Evolutionary conservation across 495 filamentous ascomycete genomes (phyloP).

Genomic region (Margaritispora aquatica): DNA sequence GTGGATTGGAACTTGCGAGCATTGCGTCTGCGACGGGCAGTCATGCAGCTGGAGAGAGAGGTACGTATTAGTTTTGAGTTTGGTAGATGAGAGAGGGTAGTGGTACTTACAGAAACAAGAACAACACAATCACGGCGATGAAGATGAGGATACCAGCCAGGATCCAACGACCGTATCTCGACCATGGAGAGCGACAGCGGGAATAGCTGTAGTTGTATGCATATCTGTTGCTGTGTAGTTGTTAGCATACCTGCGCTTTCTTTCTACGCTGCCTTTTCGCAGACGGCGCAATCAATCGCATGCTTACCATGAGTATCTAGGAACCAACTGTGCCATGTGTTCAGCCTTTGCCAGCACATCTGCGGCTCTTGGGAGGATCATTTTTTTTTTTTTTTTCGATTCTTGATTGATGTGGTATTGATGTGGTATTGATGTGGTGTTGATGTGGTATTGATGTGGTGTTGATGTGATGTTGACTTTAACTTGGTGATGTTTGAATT

Average conservation of each 20-base stretch:
- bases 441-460: too few species aligned
- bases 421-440: too few species aligned
- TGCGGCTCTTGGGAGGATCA: slow-evolving; percentile 1
- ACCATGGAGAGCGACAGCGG: not conserved
- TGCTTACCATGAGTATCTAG: not conserved
- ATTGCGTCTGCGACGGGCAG: not conserved
- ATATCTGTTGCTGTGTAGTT: not conserved
- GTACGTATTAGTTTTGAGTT: not conserved
- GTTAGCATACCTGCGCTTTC: not conserved
- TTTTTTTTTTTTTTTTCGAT: not conserved
- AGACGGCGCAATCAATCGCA: too few species aligned
- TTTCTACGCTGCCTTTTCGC: too few species aligned
- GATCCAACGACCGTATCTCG: not conserved
- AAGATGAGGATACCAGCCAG: slow-evolving; percentile 3
- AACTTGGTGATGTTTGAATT: too few species aligned
- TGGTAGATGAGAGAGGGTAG: not conserved
- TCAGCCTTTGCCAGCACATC: not conserved
- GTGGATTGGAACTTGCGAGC: not conserved
- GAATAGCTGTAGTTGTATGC: not conserved
- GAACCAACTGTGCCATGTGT: not conserved
- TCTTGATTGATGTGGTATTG: too few species aligned
- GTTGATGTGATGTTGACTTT: not conserved
- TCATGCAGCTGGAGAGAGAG: not conserved
- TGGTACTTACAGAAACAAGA: not conserved
- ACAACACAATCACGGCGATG: not conserved